These are phyloP conservation scores for Penicillium parvum DNA, from an alignment of 495 filamentous ascomycete genomes.

Conservation along the genomic window DNA sequence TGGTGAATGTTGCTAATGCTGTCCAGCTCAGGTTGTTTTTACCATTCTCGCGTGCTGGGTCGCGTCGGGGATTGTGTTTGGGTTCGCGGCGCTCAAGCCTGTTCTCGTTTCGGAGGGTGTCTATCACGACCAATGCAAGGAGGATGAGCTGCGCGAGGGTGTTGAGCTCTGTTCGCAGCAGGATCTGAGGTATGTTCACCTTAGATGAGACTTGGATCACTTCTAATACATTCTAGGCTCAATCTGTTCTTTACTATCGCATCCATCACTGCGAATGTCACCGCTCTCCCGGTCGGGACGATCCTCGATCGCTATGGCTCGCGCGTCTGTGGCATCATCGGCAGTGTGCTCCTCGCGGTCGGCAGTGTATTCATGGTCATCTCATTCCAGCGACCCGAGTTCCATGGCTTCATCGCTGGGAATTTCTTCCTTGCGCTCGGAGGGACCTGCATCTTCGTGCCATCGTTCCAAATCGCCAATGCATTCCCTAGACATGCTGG, in stretches of 20 bases:
- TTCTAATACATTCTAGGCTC: conserved; percentile 34
- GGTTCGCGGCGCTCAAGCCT: conserved; percentile 69
- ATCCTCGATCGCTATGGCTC: conserved; percentile 64
- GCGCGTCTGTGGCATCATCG: conserved; percentile 53
- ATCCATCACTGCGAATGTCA: conserved; percentile 80
- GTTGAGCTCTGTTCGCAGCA: conserved; percentile 60
- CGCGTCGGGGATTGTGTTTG: conserved; percentile 61
- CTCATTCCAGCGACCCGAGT: conserved; percentile 46
- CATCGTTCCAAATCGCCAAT: conserved; percentile 67
- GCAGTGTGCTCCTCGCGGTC: conserved; percentile 49
- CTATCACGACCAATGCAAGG: conserved; percentile 45
- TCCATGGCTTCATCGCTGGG: conserved; percentile 60
- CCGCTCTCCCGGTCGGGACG: conserved; percentile 71
- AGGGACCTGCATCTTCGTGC: conserved; percentile 66
- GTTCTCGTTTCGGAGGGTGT: conserved; percentile 63
- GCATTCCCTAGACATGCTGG: conserved; percentile 64
- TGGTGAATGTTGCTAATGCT: neutral
- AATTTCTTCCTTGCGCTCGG: conserved; percentile 64
- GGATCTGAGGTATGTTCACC: conserved; percentile 50
- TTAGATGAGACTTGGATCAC: neutral
- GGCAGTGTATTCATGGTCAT: conserved; percentile 57
- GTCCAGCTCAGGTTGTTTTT: conserved; percentile 12
- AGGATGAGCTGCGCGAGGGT: conserved; percentile 36
- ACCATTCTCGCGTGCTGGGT: conserved; percentile 16
- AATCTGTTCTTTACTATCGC: conserved; percentile 79